These are phyloP conservation scores for Phytopythium boreale DNA, from an alignment of 352 stramenopile genomes.

Conservation along the genomic window DNA sequence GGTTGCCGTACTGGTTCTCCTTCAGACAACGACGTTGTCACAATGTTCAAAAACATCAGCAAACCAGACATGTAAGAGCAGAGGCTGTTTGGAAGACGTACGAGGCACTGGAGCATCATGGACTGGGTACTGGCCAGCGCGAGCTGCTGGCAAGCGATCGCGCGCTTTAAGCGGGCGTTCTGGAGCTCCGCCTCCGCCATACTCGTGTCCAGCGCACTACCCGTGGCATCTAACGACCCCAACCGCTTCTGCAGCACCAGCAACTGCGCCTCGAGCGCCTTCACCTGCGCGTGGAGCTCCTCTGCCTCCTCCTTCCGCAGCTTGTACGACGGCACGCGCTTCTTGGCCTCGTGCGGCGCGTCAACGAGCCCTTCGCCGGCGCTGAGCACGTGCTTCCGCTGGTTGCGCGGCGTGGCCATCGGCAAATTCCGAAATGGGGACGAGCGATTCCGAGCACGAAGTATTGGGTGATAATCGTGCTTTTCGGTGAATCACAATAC, in stretches of 20 bases:
- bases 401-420: neutral
- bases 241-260: slow-evolving; percentile 12
- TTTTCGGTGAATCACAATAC: too few relatives aligned
- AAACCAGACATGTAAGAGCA: too few relatives aligned
- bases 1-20: slow-evolving; percentile 16
- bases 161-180: slow-evolving; percentile 22
- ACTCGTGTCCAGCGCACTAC: slow-evolving; percentile 8
- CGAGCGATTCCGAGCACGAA: neutral
- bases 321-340: slow-evolving; percentile 23
- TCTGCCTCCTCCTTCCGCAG: slow-evolving; percentile 25
- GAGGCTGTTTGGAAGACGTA: neutral
- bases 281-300: slow-evolving; percentile 21
- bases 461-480: too few relatives aligned
- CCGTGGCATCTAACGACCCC: slow-evolving; percentile 11
- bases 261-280: slow-evolving; percentile 18
- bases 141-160: slow-evolving; percentile 33
- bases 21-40: neutral
- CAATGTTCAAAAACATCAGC: neutral
- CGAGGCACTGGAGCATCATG: slow-evolving; percentile 25
- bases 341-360: slow-evolving; percentile 8
- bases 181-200: slow-evolving; percentile 13
- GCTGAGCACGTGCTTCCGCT: neutral
- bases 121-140: slow-evolving; percentile 27
- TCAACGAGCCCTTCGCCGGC: neutral
- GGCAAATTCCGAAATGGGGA: neutral